phyloP scores from a whole-genome alignment of 2,329 filamentous ascomycete genomes.

The Talaromyces albobiverticillius region DNA sequence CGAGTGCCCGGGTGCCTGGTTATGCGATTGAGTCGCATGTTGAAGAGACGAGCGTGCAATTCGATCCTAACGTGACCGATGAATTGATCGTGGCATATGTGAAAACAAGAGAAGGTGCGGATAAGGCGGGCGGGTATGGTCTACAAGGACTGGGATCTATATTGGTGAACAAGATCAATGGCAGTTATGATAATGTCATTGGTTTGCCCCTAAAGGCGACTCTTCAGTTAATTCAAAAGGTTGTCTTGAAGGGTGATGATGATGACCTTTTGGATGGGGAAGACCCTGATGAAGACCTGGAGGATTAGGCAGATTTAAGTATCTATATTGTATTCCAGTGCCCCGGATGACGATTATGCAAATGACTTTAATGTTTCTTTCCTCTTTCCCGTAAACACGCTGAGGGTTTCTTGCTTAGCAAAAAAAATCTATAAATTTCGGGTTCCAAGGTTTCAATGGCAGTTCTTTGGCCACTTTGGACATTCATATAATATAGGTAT shows the following conservation, averaged over 20 bases:
- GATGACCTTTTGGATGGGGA: slow-evolving; percentile 53
- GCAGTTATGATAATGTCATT: slow-evolving; percentile 89
- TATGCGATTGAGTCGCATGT: slow-evolving; percentile 79
- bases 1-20: slow-evolving; percentile 76
- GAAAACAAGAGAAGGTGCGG: slow-evolving; percentile 79
- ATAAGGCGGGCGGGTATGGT: slow-evolving; percentile 95
- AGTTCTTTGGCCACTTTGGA: no score
- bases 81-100: slow-evolving; percentile 72
- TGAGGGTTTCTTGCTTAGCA: no score
- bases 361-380: no score
- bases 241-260: slow-evolving; percentile 71
- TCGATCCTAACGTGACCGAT: slow-evolving; percentile 72
- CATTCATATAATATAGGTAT: background rate
- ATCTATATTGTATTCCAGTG: no score
- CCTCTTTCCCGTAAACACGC: no score
- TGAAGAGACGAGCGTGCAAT: slow-evolving; percentile 89
- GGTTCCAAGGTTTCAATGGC: no score
- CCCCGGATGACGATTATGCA: no score
- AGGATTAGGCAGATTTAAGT: no score
- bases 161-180: slow-evolving; percentile 84
- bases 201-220: slow-evolving; percentile 79
- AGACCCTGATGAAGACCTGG: slow-evolving; percentile 20
- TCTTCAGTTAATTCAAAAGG: slow-evolving; percentile 80
- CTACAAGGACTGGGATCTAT: slow-evolving; percentile 86
- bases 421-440: no score